Percentiles rank a stretch among this genome's conserved stretches.
Evolutionary conservation across 805 yeast genomes (phyloP).

Genomic region (Wickerhamia fluorescens): DNA sequence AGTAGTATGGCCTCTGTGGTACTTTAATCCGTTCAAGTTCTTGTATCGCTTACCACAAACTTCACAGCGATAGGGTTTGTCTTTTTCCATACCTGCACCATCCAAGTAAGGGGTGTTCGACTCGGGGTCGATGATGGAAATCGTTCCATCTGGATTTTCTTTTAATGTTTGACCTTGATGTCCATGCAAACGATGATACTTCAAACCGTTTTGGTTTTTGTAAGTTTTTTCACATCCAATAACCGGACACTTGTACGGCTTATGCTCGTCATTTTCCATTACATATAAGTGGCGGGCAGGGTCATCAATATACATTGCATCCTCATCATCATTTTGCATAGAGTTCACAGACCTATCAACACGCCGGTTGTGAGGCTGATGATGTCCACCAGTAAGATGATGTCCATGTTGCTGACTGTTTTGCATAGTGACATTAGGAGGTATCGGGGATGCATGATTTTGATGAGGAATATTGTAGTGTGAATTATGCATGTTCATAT

Average conservation of each 20-base stretch:
- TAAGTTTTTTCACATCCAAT: constrained; percentile 97
- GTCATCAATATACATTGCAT: constrained; percentile 84
- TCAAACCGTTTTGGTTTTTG: constrained; percentile 94
- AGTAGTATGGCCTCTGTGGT: constrained; percentile 97
- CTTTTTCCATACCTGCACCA: constrained; percentile 92
- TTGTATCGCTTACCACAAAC: constrained; percentile 97
- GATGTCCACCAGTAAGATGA: no score
- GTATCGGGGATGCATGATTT: constrained; percentile 4
- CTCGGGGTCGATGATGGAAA: constrained; percentile 87
- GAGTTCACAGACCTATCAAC: no score
- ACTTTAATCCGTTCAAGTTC: constrained; percentile 91
- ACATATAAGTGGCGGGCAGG: constrained; percentile 94
- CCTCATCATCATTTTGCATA: constrained; percentile 49
- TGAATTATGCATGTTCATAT: constrained; percentile 13
- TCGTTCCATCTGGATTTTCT: constrained; percentile 89
- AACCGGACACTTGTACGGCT: constrained; percentile 96
- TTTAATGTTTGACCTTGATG: constrained; percentile 92
- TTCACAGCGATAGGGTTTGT: constrained; percentile 96
- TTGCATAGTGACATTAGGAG: constrained; percentile 5
- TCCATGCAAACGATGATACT: constrained; percentile 92
- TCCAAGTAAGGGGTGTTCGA: constrained; percentile 84
- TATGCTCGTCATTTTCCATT: constrained; percentile 83
- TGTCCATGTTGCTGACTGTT: constrained; percentile 10
- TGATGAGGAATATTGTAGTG: constrained; percentile 18
- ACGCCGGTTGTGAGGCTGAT: no score